Evolutionary conservation across 768 basidiomycete species (phyloP).

Genomic region (Tulasnella sp.): DNA sequence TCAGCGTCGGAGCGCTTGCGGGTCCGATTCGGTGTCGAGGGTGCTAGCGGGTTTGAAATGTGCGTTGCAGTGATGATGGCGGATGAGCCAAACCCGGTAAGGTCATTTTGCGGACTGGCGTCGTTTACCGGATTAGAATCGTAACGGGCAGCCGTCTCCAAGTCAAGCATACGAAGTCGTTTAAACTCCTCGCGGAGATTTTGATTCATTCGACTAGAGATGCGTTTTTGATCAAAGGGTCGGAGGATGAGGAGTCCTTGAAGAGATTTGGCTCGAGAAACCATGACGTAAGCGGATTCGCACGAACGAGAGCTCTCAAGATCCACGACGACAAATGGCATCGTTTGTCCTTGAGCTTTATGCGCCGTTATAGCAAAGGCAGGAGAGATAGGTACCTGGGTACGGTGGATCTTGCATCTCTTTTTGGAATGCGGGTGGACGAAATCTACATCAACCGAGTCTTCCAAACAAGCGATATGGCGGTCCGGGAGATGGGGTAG

Average conservation of each 20-base stretch:
- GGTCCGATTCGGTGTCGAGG: no score
- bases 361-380: conserved; percentile 33
- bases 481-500: conserved; percentile 18
- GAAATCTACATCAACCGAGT: conserved; percentile 20
- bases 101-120: no score
- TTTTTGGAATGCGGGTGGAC: conserved; percentile 19
- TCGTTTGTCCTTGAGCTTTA: conserved; percentile 31
- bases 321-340: background rate
- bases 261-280: conserved; percentile 26
- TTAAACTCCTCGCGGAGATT: background rate
- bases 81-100: no score
- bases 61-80: no score
- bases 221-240: conserved; percentile 12
- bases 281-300: conserved; percentile 34
- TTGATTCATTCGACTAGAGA: background rate
- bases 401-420: conserved; percentile 20
- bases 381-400: conserved; percentile 29
- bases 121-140: background rate
- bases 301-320: conserved; percentile 21
- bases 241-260: conserved; percentile 26
- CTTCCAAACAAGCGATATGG: conserved; percentile 20
- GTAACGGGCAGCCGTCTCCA: background rate
- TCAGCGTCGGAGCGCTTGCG: no score
- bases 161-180: background rate
- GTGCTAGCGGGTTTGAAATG: no score